Conservation (phyloP, 371 early-diverging fungal genomes). For the Funneliformis caledonium region DNA sequence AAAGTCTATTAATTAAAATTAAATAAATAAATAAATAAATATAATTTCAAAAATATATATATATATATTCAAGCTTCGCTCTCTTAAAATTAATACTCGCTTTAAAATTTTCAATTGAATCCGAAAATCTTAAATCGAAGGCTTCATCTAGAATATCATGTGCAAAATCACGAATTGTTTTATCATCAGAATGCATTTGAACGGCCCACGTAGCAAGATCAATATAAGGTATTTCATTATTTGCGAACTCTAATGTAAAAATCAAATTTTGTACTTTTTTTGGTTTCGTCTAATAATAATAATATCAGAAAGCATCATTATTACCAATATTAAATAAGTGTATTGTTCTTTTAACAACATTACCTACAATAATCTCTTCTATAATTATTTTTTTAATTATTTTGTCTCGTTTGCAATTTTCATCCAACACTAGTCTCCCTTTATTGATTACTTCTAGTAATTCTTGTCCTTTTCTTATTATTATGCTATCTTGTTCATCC, state of each 20-base stretch:
- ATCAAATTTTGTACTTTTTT: neutral
- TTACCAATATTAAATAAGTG: neutral
- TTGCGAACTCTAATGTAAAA: neutral
- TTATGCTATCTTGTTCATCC: neutral
- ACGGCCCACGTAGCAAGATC: neutral
- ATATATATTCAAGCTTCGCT: too few relatives aligned
- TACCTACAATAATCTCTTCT: neutral
- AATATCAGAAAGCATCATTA: neutral
- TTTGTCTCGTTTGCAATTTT: neutral
- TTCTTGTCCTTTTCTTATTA: neutral
- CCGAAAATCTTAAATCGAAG: neutral
- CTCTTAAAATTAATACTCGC: neutral
- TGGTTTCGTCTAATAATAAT: neutral
- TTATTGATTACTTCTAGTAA: neutral
- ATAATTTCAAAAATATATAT: neutral
- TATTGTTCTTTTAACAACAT: neutral
- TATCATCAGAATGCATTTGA: neutral
- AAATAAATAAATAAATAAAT: neutral
- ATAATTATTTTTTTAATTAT: neutral
- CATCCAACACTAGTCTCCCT: neutral
- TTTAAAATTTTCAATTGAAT: neutral
- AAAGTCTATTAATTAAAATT: neutral
- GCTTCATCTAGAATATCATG: neutral
- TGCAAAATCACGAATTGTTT: neutral
- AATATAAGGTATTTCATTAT: slow-evolving; percentile 1